A percentile compares a stretch with the other conserved stretches of the same genome.
phyloP scores from a whole-genome alignment of 352 stramenopile species.

The Phytophthora constricta region DNA sequence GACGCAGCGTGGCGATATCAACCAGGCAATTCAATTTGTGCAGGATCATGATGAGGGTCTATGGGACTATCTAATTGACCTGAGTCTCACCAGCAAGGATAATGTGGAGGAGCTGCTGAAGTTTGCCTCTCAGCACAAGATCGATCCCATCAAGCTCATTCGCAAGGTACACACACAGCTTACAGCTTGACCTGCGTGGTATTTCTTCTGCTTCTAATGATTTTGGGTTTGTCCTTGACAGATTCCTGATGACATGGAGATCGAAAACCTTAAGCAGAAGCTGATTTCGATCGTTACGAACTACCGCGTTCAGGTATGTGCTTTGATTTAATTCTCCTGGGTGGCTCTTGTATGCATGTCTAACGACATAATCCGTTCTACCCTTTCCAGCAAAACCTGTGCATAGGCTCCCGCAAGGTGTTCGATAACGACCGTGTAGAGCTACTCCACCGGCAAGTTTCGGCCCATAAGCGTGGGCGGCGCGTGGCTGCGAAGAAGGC shows the following conservation, averaged over 20 bases:
- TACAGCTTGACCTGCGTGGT: background rate
- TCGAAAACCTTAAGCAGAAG: slow-evolving; percentile 84
- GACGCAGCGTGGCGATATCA: slow-evolving; percentile 81
- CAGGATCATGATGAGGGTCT: slow-evolving; percentile 76
- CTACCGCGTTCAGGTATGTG: slow-evolving; percentile 78
- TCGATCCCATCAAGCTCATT: slow-evolving; percentile 87
- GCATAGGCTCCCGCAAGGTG: slow-evolving; percentile 73
- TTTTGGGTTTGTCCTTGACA: slow-evolving; percentile 25
- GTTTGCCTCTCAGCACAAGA: slow-evolving; percentile 82
- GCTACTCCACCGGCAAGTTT: slow-evolving; percentile 71
- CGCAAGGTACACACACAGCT: slow-evolving; percentile 57
- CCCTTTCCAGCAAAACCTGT: slow-evolving; percentile 85
- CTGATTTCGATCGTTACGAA: slow-evolving; percentile 80
- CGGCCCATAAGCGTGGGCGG: slow-evolving; percentile 63
- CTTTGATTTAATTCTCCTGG: background rate
- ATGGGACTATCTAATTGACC: slow-evolving; percentile 87
- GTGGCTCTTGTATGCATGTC: no score
- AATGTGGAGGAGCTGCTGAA: slow-evolving; percentile 78
- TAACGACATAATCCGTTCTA: no score
- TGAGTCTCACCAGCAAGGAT: slow-evolving; percentile 77
- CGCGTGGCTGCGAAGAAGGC: slow-evolving; percentile 62
- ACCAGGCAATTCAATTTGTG: slow-evolving; percentile 86
- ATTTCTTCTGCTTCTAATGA: background rate
- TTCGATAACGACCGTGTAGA: slow-evolving; percentile 82
- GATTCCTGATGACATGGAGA: slow-evolving; percentile 87